Evolutionary conservation across 1,284 basidiomycete species (phyloP), one percentile per base, ranked within the genome.

Genomic region (Sanghuangporus sanghuang): DNA sequence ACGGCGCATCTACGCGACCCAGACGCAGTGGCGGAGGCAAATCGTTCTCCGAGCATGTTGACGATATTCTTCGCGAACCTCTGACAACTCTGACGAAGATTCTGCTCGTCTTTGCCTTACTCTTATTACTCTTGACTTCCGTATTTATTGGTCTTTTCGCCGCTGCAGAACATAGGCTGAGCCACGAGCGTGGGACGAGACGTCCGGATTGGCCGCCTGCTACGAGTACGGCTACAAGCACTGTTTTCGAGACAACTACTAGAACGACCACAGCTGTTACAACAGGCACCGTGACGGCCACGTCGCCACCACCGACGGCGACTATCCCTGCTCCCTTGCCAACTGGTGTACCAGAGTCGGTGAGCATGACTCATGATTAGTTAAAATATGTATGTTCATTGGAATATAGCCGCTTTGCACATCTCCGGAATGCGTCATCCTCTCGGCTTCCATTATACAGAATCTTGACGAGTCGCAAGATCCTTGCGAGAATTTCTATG

Each of bases 401-500:
- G 48, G 60, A 39, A 56, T 53, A 61, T 32, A 89, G 86, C 77
- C 83, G 62, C 72, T 84, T 5, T 99, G 96, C 77, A 77, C 91
- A 44, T 86, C 91, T 6, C 73, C 89, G 16, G 84, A 90, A 66
- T 99, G 96, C 72, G 89, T 98, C 59, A 77, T 88, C 53, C 82
- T 96, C 12, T 89, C 96, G 3, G 90, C 93, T 2, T 84, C 87
- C 1, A 90, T 99, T 64, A 78, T 98, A 32, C 85, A 87, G 27
- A 86, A 87, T 2, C 78, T 99, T 55, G 95, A 99, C 73, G 82
- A 83, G 12, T 80, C 87, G 3, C 82, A 91, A 68, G 93, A 98
- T 73, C 96, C 96, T 0, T 99, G 96, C 76, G 92, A 98, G 69
- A 90, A 96, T 76, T 98, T 98, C 73, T 98, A 96, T 73, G 84